These are phyloP conservation scores for Aspergillus persii DNA, from an alignment of 2,329 filamentous ascomycete species.

Conservation along the genomic window DNA sequence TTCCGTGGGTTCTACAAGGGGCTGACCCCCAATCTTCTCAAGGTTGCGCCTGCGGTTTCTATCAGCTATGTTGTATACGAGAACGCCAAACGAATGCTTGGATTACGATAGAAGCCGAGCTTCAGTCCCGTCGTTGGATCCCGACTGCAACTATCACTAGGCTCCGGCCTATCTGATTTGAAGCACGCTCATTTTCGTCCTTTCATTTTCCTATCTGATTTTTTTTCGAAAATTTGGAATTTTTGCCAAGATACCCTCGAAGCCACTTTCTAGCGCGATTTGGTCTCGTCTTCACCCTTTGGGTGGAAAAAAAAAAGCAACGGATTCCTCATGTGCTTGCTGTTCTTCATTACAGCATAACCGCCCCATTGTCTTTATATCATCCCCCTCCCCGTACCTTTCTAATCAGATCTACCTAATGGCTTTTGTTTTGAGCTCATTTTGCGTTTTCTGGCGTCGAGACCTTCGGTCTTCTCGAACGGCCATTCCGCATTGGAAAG, in stretches of 20 bases:
- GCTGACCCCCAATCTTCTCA: conserved; percentile 88
- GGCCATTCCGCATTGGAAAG: conserved; percentile 9
- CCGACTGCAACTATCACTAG: neutral
- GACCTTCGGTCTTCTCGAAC: neutral
- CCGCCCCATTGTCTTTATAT: conserved; percentile 3
- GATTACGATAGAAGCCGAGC: conserved; percentile 39
- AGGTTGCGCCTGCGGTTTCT: conserved; percentile 92
- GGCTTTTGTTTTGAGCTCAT: conserved; percentile 3
- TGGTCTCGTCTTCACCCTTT: conserved; percentile 12
- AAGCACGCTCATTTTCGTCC: conserved; percentile 1
- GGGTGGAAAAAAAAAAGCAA: conserved; percentile 10
- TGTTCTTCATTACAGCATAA: conserved; percentile 4
- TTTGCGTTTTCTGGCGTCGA: neutral
- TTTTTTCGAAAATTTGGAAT: conserved; percentile 10
- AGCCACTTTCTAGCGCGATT: conserved; percentile 16
- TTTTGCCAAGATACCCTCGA: conserved; percentile 33
- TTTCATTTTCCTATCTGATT: neutral
- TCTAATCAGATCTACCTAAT: neutral
- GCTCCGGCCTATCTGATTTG: neutral
- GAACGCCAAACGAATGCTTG: conserved; percentile 74
- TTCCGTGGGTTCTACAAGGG: conserved; percentile 88
- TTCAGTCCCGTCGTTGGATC: neutral
- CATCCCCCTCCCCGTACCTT: conserved; percentile 1
- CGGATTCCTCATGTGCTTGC: conserved; percentile 8
- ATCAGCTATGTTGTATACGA: conserved; percentile 95